Evolutionary conservation across 163 green algal genomes (phyloP).

Genomic region (Chlorella variabilis): DNA sequence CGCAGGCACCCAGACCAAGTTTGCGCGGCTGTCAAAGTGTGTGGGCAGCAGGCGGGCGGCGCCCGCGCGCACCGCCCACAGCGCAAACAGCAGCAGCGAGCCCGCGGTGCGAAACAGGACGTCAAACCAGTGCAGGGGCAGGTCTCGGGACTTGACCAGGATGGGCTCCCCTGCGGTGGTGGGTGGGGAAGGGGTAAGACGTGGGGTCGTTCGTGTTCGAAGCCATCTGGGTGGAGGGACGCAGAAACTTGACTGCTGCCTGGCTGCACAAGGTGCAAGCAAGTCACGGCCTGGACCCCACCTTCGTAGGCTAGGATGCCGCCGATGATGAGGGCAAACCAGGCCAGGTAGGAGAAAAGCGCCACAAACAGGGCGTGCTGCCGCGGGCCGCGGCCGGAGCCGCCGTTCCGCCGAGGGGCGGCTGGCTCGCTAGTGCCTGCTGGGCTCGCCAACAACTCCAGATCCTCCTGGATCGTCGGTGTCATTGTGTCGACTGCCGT

Average conservation of each 20-base stretch:
- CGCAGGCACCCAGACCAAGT: slow-evolving; percentile 28
- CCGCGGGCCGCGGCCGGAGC: not conserved
- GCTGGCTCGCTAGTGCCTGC: too few species aligned
- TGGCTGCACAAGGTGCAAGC: not conserved
- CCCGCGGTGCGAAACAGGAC: slow-evolving; percentile 36
- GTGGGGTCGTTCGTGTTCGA: too few species aligned
- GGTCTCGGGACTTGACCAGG: slow-evolving; percentile 19
- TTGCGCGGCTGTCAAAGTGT: not conserved
- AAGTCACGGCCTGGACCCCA: not conserved
- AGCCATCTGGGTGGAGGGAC: not conserved
- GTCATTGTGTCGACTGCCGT: too few species aligned
- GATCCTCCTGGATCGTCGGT: too few species aligned
- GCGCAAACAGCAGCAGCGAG: slow-evolving; percentile 19
- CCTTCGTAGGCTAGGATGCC: slow-evolving; percentile 29
- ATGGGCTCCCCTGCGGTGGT: slow-evolving; percentile 27
- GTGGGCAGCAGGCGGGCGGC: slow-evolving; percentile 6
- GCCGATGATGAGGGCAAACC: slow-evolving; percentile 5
- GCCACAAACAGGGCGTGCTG: not conserved
- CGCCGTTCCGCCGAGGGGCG: not conserved
- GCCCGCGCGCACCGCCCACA: slow-evolving; percentile 23
- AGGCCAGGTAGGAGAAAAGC: slow-evolving; percentile 23
- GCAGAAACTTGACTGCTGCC: not conserved
- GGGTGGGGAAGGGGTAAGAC: too few species aligned
- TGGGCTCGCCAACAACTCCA: too few species aligned
- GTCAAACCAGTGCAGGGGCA: slow-evolving; percentile 50